Evolutionary conservation across 768 basidiomycete species (phyloP), one percentile per base, ranked within the genome.

Genomic region (Mycena crocata): DNA sequence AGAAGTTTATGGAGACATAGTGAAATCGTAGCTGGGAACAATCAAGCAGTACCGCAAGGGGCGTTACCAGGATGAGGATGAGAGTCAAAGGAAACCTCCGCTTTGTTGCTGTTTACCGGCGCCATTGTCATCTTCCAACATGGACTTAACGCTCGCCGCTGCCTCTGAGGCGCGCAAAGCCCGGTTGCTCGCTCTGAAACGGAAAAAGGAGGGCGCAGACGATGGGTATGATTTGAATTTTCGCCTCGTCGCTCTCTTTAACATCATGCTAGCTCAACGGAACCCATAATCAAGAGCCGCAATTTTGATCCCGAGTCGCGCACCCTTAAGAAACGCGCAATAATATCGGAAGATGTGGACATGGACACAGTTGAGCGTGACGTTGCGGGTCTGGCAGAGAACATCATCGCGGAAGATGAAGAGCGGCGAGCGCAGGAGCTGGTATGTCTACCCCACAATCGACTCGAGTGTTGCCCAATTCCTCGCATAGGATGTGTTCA

Each of bases 261-360:
- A 39, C 42, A 30, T 40, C 46, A 31, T 14, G 44, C 40, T 62
- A 82, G 73, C 46, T 54, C 72, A 32, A 73, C 80, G 46, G 85
- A 84, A 69, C 81, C 88, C 15, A 74, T 90, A 56, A 80, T 94
- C 34, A 87, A 88, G 71, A 87, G 81, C 69, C 89, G 97, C 37
- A 96, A 96, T 74, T 99, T 93, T 77, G 97, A 99, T 79, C 95
- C 95, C 2, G 89, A 90, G 70, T 93, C 94, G 31, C 89, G 92
- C 64, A 93, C 90, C 56, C 78, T 93, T 71, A 87, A 87, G 76
- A 94, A 91, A 77, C 90, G 84, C 73, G 82, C 82, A 21, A 79
- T 80, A 30, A 77, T 60, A 26, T 30, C 74, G 13, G 89, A 88
- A 50, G 89, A 87, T 57, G 82, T 78, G 28, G 82, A 85, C 57